These are phyloP conservation scores for Mycena indigotica DNA, from an alignment of 768 basidiomycete genomes.

Conservation along the genomic window DNA sequence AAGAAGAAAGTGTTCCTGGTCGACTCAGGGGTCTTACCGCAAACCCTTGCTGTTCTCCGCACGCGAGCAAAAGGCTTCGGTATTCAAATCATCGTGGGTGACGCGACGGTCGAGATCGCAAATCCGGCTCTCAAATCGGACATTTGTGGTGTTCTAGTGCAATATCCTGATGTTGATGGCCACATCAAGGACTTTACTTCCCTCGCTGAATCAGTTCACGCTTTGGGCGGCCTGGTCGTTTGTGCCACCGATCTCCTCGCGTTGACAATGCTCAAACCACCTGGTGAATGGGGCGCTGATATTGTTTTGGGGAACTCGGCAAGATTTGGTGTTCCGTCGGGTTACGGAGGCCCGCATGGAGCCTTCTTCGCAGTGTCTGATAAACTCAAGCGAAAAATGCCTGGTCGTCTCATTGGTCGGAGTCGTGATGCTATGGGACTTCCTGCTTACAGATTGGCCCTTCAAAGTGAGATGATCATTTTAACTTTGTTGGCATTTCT, in stretches of 20 bases:
- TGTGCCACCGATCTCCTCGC: conserved; percentile 93
- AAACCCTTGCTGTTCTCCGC: conserved; percentile 86
- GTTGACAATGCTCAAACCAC: conserved; percentile 88
- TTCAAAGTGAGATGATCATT: conserved; percentile 74
- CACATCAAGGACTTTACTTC: conserved; percentile 70
- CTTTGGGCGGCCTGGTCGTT: conserved; percentile 75
- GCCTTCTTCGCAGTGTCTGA: conserved; percentile 97
- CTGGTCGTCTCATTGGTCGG: conserved; percentile 91
- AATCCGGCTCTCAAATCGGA: conserved; percentile 59
- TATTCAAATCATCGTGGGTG: conserved; percentile 75
- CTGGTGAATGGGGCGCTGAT: conserved; percentile 99
- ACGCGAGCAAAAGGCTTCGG: conserved; percentile 94
- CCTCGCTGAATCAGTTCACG: conserved; percentile 71
- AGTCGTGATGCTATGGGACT: conserved; percentile 85
- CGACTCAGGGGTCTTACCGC: conserved; percentile 80
- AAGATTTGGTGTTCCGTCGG: conserved; percentile 93
- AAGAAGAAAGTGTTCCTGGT: conserved; percentile 86
- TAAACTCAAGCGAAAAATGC: conserved; percentile 94
- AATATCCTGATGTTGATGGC: conserved; percentile 93
- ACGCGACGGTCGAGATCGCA: conserved; percentile 51
- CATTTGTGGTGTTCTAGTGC: conserved; percentile 85
- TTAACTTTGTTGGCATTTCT: not conserved
- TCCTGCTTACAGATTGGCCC: conserved; percentile 86
- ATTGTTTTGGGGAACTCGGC: conserved; percentile 94
- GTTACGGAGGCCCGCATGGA: conserved; percentile 97